Evolutionary conservation across 129 eudicot species (phyloP).

Genomic region (Artemisia tridentata): DNA sequence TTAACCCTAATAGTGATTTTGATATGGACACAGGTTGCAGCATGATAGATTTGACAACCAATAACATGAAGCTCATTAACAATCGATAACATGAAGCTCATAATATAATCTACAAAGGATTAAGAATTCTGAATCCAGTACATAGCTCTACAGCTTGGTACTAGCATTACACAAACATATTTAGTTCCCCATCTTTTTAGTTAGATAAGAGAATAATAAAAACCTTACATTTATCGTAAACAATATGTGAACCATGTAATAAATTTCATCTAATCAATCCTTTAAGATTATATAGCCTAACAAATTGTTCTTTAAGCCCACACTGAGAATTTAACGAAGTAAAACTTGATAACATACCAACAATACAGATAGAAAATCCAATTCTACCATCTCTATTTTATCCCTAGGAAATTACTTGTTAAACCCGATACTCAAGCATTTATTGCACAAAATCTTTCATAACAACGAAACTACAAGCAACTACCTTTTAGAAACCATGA

Average conservation of each 20-base stretch:
- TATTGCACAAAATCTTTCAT: constrained; percentile 36
- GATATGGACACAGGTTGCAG: too few species aligned
- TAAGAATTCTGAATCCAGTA: too few species aligned
- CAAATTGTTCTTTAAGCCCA: constrained; percentile 11
- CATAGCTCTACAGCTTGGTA: too few species aligned
- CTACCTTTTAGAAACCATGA: constrained; percentile 2
- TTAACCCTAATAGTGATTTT: too few species aligned
- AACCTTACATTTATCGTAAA: background rate
- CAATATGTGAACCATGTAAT: background rate
- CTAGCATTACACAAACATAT: too few species aligned
- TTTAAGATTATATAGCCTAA: background rate
- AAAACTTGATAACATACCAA: background rate
- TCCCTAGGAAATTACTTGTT: constrained; percentile 6
- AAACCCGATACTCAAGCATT: background rate
- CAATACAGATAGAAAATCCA: background rate
- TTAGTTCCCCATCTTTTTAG: too few species aligned
- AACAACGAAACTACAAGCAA: constrained; percentile 15
- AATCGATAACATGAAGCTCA: too few species aligned
- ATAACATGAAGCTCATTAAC: too few species aligned
- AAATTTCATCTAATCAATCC: background rate
- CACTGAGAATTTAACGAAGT: constrained; percentile 4
- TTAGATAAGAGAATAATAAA: background rate
- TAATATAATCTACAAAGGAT: too few species aligned
- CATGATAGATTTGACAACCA: too few species aligned
- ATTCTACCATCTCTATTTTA: constrained; percentile 21